Conservation (phyloP, 345 rosid species). For the Passiflora organensis region DNA sequence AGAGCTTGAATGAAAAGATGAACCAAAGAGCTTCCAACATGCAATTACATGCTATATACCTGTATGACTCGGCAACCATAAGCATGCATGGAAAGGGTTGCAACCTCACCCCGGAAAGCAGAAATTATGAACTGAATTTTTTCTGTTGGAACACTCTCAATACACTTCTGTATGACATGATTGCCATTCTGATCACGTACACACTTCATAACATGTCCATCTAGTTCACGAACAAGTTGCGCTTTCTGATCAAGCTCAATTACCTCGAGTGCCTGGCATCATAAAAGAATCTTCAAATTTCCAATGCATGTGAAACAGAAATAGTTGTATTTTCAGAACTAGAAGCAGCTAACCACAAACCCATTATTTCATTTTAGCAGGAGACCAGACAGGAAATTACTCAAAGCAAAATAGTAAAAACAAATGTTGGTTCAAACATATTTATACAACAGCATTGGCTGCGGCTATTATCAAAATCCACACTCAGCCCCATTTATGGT, state of each 20-base stretch:
- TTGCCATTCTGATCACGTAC: constrained; percentile 97
- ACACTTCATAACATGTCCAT: constrained; percentile 85
- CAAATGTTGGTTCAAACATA: neutral
- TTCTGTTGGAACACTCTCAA: constrained; percentile 69
- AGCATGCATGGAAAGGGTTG: constrained; percentile 82
- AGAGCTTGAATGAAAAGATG: neutral
- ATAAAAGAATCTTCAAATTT: constrained; percentile 3
- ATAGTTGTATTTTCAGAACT: neutral
- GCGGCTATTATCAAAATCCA: neutral
- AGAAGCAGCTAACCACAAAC: neutral
- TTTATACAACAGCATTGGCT: neutral
- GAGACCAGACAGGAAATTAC: neutral
- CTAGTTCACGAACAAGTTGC: constrained; percentile 72
- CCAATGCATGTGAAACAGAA: neutral
- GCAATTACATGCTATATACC: constrained; percentile 34
- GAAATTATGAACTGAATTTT: constrained; percentile 77
- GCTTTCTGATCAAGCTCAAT: constrained; percentile 87
- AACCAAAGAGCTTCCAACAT: constrained; percentile 3
- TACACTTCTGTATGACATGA: constrained; percentile 95
- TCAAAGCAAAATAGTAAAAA: neutral
- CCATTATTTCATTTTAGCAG: neutral
- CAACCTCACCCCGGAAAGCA: constrained; percentile 83
- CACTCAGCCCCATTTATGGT: too few relatives aligned
- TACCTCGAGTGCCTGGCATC: constrained; percentile 83
- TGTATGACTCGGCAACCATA: constrained; percentile 98